phyloP scores from a whole-genome alignment of 129 eudicot genomes.

The Chrysanthemum lavandulifolium region DNA sequence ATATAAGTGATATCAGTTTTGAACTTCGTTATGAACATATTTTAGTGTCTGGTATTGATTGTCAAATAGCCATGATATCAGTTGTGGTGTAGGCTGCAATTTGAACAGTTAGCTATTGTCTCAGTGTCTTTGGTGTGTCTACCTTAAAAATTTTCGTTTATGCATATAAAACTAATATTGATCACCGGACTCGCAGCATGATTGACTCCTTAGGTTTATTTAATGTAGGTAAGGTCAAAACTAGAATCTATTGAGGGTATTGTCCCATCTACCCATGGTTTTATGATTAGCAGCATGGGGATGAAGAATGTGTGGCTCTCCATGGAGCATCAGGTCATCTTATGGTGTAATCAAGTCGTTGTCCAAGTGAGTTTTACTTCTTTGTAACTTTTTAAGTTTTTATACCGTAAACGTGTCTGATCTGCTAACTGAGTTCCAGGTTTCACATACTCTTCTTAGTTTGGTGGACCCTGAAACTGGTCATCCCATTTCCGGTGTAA shows the following conservation, averaged over 20 bases:
- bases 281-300: slow-evolving; percentile 77
- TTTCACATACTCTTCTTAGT: slow-evolving; percentile 93
- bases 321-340: slow-evolving; percentile 98
- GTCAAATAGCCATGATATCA: slow-evolving; percentile 3
- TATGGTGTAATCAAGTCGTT: slow-evolving; percentile 98
- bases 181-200: slow-evolving; percentile 14
- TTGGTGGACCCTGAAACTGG: slow-evolving; percentile 72
- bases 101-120: slow-evolving; percentile 3
- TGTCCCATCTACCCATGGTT: slow-evolving; percentile 88
- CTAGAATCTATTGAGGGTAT: slow-evolving; percentile 89
- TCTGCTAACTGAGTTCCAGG: slow-evolving; percentile 49
- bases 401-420: slow-evolving; percentile 25
- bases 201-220: slow-evolving; percentile 22
- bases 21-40: slow-evolving; percentile 11
- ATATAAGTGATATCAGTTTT: slow-evolving; percentile 6
- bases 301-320: slow-evolving; percentile 97
- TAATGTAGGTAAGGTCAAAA: slow-evolving; percentile 74
- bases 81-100: slow-evolving; percentile 11
- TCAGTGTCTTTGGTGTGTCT: neutral
- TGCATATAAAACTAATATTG: neutral
- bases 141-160: neutral
- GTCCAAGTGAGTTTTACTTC: slow-evolving; percentile 70
- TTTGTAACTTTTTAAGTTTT: slow-evolving; percentile 7
- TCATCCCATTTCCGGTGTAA: slow-evolving; percentile 54
- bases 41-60: slow-evolving; percentile 1